A percentile compares a stretch with the other conserved stretches of the same genome.
phyloP scores from a whole-genome alignment of 352 stramenopile species.

The Phytophthora kernoviae region DNA sequence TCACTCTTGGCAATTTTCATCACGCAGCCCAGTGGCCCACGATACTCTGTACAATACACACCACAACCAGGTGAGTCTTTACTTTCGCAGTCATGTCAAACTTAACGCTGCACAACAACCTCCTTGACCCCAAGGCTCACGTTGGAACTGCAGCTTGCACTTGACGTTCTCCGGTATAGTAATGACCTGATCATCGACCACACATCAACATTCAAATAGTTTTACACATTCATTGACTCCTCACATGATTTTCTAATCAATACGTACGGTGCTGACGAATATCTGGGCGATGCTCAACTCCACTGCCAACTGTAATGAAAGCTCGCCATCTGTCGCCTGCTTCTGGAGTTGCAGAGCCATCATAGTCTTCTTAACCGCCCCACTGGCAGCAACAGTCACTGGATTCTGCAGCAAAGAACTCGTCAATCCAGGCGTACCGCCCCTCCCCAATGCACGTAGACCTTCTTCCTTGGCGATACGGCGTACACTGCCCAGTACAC shows the following conservation, averaged over 20 bases:
- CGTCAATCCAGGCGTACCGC: constrained; percentile 67
- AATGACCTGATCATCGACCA: constrained; percentile 45
- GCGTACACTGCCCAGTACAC: constrained; percentile 53
- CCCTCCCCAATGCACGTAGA: constrained; percentile 69
- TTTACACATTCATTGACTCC: neutral
- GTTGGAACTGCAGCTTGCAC: constrained; percentile 71
- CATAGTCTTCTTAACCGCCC: constrained; percentile 52
- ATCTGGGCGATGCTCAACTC: constrained; percentile 54
- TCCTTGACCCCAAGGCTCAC: constrained; percentile 28
- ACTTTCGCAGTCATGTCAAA: neutral
- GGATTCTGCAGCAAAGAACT: constrained; percentile 81
- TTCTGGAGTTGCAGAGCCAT: constrained; percentile 47
- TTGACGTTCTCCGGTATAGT: constrained; percentile 81
- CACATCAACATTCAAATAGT: neutral
- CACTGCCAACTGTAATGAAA: constrained; percentile 35
- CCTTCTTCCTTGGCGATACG: constrained; percentile 70
- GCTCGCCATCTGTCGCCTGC: constrained; percentile 57
- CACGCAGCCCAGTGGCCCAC: constrained; percentile 56
- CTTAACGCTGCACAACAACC: constrained; percentile 19
- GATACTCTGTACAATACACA: constrained; percentile 35
- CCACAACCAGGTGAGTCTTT: neutral
- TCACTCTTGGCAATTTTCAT: constrained; percentile 52
- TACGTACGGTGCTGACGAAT: constrained; percentile 67
- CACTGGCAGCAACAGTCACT: constrained; percentile 76
- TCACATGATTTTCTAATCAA: neutral